Evolutionary conservation across 108 stramenopile genomes (phyloP).

Genomic region (Cyclostephanos tholiformis): DNA sequence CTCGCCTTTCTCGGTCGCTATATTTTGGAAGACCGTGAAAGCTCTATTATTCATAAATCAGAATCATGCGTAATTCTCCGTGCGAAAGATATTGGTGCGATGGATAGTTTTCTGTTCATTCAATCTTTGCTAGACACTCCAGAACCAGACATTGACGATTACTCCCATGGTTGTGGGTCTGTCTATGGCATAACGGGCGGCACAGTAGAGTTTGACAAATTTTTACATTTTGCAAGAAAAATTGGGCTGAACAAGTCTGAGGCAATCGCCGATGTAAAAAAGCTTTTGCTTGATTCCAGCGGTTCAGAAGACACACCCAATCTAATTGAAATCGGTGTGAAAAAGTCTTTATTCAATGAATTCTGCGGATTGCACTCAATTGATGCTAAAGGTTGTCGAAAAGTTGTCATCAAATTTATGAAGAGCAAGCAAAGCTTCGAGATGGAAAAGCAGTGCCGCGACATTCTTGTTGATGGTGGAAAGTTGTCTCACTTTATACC

Average conservation of each 20-base stretch:
- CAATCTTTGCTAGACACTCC: slow-evolving; percentile 13
- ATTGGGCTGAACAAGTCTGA: slow-evolving; percentile 24
- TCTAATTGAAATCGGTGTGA: slow-evolving; percentile 24
- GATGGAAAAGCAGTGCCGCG: slow-evolving; percentile 60
- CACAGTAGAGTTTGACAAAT: slow-evolving; percentile 30
- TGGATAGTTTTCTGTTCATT: slow-evolving; percentile 36
- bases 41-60: slow-evolving; percentile 33
- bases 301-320: slow-evolving; percentile 17
- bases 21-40: slow-evolving; percentile 22
- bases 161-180: slow-evolving; percentile 18
- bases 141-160: slow-evolving; percentile 42
- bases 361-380: slow-evolving; percentile 42
- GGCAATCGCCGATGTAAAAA: slow-evolving; percentile 31
- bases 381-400: slow-evolving; percentile 31
- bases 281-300: slow-evolving; percentile 13
- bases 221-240: slow-evolving; percentile 31
- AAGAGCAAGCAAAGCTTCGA: slow-evolving; percentile 48
- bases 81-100: slow-evolving; percentile 48
- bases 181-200: slow-evolving; percentile 18
- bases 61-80: slow-evolving; percentile 40
- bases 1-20: slow-evolving; percentile 51
- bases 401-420: slow-evolving; percentile 72
- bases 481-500: slow-evolving; percentile 27
- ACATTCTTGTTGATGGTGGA: slow-evolving; percentile 37
- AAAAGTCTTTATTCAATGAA: slow-evolving; percentile 33